A percentile compares a stretch with the other conserved stretches of the same genome.
These are phyloP conservation scores for Ziziphus jujuba DNA, from an alignment of 306 rosid species.

Conservation along the genomic window DNA sequence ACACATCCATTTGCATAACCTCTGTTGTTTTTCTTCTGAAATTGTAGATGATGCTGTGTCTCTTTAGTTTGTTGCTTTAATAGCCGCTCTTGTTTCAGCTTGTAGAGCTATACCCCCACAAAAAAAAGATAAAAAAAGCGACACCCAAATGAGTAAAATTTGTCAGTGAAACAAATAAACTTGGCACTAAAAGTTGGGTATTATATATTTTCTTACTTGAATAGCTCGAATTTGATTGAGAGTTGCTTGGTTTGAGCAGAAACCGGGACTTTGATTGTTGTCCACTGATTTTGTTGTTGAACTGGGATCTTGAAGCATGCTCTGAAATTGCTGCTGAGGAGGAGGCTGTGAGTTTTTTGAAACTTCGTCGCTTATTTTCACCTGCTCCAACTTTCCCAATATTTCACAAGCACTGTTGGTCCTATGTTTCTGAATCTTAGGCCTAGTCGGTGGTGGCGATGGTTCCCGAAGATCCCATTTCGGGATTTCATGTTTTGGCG, in stretches of 20 bases:
- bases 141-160: neutral
- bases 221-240: constrained; percentile 46
- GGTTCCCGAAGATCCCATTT: constrained; percentile 46
- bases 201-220: constrained; percentile 33
- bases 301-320: constrained; percentile 6
- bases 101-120: constrained; percentile 14
- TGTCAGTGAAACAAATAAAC: neutral
- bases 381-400: constrained; percentile 42
- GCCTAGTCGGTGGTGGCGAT: constrained; percentile 50
- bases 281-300: constrained; percentile 15
- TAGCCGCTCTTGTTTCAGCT: constrained; percentile 33
- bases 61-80: constrained; percentile 17
- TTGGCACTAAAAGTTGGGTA: neutral
- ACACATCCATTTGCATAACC: neutral
- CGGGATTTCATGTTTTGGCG: constrained; percentile 48
- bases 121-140: neutral
- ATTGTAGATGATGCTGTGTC: neutral
- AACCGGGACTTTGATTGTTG: constrained; percentile 12
- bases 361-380: constrained; percentile 28
- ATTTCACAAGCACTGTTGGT: constrained; percentile 6
- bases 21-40: neutral
- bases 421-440: constrained; percentile 24
- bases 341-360: neutral
- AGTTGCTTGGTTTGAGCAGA: constrained; percentile 25
- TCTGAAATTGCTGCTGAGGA: neutral